Percentiles rank a stretch among this genome's conserved stretches.
phyloP scores from a whole-genome alignment of 169 alveolate species.

The Plasmodium gonderi region DNA sequence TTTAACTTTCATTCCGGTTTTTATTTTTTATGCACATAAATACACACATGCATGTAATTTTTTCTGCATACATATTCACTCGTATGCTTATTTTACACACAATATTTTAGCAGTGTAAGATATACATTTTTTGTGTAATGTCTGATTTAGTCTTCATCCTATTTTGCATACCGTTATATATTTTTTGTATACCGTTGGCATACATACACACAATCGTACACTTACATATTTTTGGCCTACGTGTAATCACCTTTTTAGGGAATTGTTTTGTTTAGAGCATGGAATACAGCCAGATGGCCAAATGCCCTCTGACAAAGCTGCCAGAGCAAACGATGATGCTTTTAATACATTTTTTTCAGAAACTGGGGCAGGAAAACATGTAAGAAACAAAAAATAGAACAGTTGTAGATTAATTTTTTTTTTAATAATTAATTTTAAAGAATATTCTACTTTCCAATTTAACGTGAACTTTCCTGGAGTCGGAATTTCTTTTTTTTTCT shows the following conservation, averaged over 20 bases:
- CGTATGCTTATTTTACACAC: background rate
- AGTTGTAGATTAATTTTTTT: background rate
- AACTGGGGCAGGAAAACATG: constrained; percentile 98
- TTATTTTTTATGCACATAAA: background rate
- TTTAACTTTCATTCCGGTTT: background rate
- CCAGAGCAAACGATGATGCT: constrained; percentile 97
- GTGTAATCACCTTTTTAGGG: constrained; percentile 75
- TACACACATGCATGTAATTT: background rate
- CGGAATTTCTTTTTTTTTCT: background rate
- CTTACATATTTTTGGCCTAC: background rate
- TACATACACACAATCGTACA: background rate
- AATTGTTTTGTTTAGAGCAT: constrained; percentile 89
- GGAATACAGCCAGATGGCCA: constrained; percentile 91
- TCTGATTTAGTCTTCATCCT: background rate
- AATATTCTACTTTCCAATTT: background rate
- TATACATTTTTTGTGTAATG: background rate
- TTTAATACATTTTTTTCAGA: constrained; percentile 99
- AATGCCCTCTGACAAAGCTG: constrained; percentile 89
- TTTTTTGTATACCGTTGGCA: background rate
- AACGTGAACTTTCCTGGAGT: background rate
- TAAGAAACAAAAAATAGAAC: constrained; percentile 27
- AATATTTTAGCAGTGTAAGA: background rate
- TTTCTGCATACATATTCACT: background rate
- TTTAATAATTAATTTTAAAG: background rate
- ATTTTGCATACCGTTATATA: background rate